Conservation (phyloP, 2,329 filamentous ascomycete species). For the Sporothrix pallida region DNA sequence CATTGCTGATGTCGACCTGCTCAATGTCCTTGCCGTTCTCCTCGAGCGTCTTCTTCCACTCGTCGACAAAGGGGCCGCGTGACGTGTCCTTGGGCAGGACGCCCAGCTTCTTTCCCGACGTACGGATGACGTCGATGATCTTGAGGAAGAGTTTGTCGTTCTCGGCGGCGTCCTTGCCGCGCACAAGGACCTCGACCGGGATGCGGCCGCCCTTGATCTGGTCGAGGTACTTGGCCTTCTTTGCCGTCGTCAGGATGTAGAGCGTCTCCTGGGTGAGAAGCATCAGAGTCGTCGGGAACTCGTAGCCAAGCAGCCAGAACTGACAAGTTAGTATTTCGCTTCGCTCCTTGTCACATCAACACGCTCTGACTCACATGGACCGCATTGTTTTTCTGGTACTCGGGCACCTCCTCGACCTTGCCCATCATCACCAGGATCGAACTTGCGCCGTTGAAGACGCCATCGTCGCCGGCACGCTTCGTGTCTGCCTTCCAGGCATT, state of each 20-base stretch:
- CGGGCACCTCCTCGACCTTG: conserved; percentile 86
- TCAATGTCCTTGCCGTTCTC: conserved; percentile 84
- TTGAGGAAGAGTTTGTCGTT: conserved; percentile 90
- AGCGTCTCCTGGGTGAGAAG: conserved; percentile 86
- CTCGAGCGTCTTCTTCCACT: conserved; percentile 86
- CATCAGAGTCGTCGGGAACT: conserved; percentile 95
- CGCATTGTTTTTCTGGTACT: conserved; percentile 94
- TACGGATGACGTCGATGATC: conserved; percentile 85
- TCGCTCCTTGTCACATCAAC: background rate
- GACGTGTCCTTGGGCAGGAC: conserved; percentile 83
- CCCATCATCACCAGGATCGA: conserved; percentile 92
- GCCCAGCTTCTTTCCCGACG: conserved; percentile 88
- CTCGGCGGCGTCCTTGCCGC: conserved; percentile 87
- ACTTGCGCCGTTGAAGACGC: conserved; percentile 81
- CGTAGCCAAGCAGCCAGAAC: conserved; percentile 99
- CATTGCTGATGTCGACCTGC: conserved; percentile 82
- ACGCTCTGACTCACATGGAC: conserved; percentile 70
- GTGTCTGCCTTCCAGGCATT: conserved; percentile 91
- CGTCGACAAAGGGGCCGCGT: conserved; percentile 87
- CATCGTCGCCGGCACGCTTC: conserved; percentile 85
- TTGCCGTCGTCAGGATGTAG: conserved; percentile 92
- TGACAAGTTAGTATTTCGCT: conserved; percentile 48
- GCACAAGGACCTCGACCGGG: conserved; percentile 87
- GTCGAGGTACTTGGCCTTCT: conserved; percentile 97
- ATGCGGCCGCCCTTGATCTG: conserved; percentile 90